Conservation (phyloP, 2,329 filamentous ascomycete genomes). For the Epichloe scottii region DNA sequence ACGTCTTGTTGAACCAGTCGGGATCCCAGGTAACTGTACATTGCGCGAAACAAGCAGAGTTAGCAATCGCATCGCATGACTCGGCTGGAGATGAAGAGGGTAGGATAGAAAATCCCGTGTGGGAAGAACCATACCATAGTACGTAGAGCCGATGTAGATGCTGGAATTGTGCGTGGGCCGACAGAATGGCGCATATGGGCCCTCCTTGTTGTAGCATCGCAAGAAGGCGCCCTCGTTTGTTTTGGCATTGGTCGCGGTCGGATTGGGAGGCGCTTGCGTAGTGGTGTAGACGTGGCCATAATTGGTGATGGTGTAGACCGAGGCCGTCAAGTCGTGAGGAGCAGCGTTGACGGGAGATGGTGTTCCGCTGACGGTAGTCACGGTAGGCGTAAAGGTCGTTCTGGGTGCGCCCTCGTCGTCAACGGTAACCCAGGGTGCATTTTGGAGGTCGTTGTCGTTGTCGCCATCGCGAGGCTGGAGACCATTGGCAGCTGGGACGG, state of each 20-base stretch:
- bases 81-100: not conserved
- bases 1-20: slow-evolving; percentile 32
- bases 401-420: slow-evolving; percentile 31
- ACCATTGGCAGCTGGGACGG: slow-evolving; percentile 15
- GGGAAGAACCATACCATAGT: slow-evolving; percentile 32
- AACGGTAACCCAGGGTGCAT: slow-evolving; percentile 39
- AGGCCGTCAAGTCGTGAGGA: slow-evolving; percentile 34
- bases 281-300: slow-evolving; percentile 27
- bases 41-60: not conserved
- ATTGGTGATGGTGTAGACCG: slow-evolving; percentile 25
- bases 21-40: slow-evolving; percentile 44
- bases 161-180: slow-evolving; percentile 30
- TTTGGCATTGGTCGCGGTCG: slow-evolving; percentile 26
- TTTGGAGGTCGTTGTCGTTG: slow-evolving; percentile 9
- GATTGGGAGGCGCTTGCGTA: slow-evolving; percentile 30
- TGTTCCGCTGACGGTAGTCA: slow-evolving; percentile 33
- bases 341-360: slow-evolving; percentile 25
- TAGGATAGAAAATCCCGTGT: not conserved
- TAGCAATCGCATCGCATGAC: too few species aligned
- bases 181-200: slow-evolving; percentile 38
- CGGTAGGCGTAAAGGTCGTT: slow-evolving; percentile 35
- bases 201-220: slow-evolving; percentile 35
- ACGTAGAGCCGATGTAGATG: slow-evolving; percentile 32
- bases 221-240: slow-evolving; percentile 35
- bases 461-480: slow-evolving; percentile 10